Evolutionary conservation across 371 early-diverging fungal species (phyloP), one percentile per base, ranked within the genome.

Genomic region (Lichtheimia ornata): DNA sequence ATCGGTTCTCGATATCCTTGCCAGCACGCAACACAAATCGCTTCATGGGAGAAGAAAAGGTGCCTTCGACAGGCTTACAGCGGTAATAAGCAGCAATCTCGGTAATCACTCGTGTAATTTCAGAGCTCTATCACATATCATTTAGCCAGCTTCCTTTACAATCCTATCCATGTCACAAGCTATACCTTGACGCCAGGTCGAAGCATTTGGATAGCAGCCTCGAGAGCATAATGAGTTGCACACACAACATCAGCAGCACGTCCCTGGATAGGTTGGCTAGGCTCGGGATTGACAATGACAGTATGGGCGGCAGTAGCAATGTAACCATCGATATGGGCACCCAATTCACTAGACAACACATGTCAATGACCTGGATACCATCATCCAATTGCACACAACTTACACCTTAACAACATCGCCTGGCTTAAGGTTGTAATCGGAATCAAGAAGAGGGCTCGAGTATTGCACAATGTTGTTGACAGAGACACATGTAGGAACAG

Each of bases 241-340:
- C 87, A 77, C 25, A 94, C 61, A 11, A 87, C 90, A 68, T 94
- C 93, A 58, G 94, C 95, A 62, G 85, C 76, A 62, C 70, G 75
- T 17, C 93, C 94, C 52, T 80, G 86, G 43, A 88, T 77, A 25
- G 95, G 94, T 49, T 78, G 53, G 11, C 71, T 62, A 7, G 86
- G 73, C 60, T 70, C 75, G 49, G 87, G 65, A 54, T 86, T 89
- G 44, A 96, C 82, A 49, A 94, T 87, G 25, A 91, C 67, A 1
- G 97, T 95, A 74, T 94, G 91, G 4, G 91, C 97, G 50, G 84
- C 86, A 60, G 92, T 88, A 25, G 93, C 92, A 56, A 93, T 87
- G 72, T 90, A 96, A 43, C 97, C 97, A 76, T 97, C 95, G 63
- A 97, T 81, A 67, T 97, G 97, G 40, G 86, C 93, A 62, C 94